Conservation (phyloP, 225 moss, liverwort and hornwort species). For the Asterella californica region DNA sequence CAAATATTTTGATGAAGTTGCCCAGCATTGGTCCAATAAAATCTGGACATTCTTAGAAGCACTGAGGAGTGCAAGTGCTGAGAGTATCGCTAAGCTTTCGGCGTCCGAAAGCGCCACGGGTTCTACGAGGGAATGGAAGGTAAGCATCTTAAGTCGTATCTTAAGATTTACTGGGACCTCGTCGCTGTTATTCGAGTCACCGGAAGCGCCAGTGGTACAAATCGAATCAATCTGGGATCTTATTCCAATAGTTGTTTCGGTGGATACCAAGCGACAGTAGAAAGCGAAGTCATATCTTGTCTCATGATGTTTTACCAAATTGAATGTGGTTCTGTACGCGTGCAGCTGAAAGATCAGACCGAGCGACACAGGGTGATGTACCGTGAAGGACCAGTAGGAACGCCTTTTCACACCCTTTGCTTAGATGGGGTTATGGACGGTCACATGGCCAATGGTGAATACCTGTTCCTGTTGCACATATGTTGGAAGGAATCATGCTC, state of each 20-base stretch:
- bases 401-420: constrained; percentile 86
- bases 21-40: constrained; percentile 36
- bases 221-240: background rate
- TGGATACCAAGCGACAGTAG: background rate
- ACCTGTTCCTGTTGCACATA: background rate
- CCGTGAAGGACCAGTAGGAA: constrained; percentile 84
- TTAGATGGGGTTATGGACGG: constrained; percentile 89
- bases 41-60: constrained; percentile 35
- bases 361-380: constrained; percentile 83
- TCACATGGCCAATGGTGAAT: constrained; percentile 61
- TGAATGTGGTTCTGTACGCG: background rate
- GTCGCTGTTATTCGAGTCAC: background rate
- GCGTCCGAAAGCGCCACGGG: constrained; percentile 20
- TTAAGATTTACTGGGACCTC: background rate
- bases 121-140: constrained; percentile 45
- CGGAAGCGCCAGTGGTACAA: background rate
- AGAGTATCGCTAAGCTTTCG: constrained; percentile 26
- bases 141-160: background rate
- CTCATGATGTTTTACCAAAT: background rate
- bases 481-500: background rate
- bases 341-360: constrained; percentile 86
- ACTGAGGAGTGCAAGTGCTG: constrained; percentile 29
- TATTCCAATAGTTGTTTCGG: background rate
- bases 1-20: constrained; percentile 35
- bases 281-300: background rate